Evolutionary conservation across 441 rosid species (phyloP), one percentile per base, ranked within the genome.

Genomic region (Gossypium davidsonii): DNA sequence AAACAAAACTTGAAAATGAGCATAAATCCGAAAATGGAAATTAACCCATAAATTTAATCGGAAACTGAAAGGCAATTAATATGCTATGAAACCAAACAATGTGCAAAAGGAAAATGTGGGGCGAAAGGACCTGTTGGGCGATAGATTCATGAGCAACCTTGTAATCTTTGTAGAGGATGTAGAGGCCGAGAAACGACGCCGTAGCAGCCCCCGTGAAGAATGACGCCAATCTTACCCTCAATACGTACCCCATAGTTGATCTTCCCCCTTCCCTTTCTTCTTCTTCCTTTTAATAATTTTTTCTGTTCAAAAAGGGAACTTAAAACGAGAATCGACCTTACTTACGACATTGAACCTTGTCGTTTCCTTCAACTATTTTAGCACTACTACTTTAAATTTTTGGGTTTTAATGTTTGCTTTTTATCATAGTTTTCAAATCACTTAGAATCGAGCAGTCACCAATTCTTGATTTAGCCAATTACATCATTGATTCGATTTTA

Each of bases 141-240:
- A 92, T 77, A 65, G 96, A 82, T 71, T 89, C 83, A 76, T 91
- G 93, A 63, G 96, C 97, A 77, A 83, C 73, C 77, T 91, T 87
- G 87, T 88, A 94, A 77, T 94, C 98, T 72, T 86, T 86, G 67
- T 89, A 89, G 66, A 94, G 97, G 57, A 88, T 12, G 77, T 83
- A 88, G 53, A 92, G 76, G 1, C 97, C 99, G 14, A 83, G 55
- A 74, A 85, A 83, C 21, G 99, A 94, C 28, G 98, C 93, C 71
- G 89, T 75, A 10, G 98, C 96, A 0, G 93, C 93, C 71, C 98
- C 99, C 20, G 97, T 87, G 75, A 92, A 92, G 85, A 91, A 92
- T 7, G 99, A 91, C 44, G 99, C 94, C 79, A 92, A 78, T 82
- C 99, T 89, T 77, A 92, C 98, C 75, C 94, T 86, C 77, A 91